These are phyloP conservation scores for Amanita phalloides DNA, from an alignment of 768 basidiomycete genomes.

Conservation along the genomic window DNA sequence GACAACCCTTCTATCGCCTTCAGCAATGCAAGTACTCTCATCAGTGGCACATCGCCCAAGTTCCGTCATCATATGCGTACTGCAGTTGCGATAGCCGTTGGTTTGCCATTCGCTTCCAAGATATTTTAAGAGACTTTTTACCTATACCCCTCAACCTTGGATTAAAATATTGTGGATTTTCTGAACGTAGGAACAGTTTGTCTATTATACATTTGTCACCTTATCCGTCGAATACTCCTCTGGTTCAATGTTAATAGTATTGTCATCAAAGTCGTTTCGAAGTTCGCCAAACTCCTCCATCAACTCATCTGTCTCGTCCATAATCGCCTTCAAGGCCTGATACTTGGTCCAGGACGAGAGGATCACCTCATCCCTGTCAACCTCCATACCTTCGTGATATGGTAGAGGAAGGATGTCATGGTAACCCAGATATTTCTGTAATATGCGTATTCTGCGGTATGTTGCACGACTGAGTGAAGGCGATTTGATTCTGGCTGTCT, in stretches of 20 bases:
- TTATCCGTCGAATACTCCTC: background rate
- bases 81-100: conserved; percentile 16
- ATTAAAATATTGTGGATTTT: too few species aligned
- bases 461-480: conserved; percentile 42
- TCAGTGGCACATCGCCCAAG: conserved; percentile 31
- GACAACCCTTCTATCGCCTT: conserved; percentile 41
- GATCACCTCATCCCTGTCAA: conserved; percentile 24
- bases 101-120: conserved; percentile 12
- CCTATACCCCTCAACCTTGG: background rate
- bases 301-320: conserved; percentile 44
- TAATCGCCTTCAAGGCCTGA: conserved; percentile 40
- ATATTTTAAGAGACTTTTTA: conserved; percentile 7
- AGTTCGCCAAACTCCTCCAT: conserved; percentile 47
- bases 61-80: conserved; percentile 8
- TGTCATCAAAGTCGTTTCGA: conserved; percentile 12
- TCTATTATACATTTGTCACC: background rate
- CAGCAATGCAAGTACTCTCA: conserved; percentile 46
- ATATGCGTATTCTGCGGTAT: conserved; percentile 48
- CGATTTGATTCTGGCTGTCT: conserved; percentile 38
- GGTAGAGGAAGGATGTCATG: conserved; percentile 41
- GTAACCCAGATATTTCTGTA: conserved; percentile 59
- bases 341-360: conserved; percentile 41
- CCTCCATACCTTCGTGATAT: conserved; percentile 16
- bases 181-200: background rate
- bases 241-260: conserved; percentile 1